Conservation (phyloP, 306 rosid species). For the Morella rubra region DNA sequence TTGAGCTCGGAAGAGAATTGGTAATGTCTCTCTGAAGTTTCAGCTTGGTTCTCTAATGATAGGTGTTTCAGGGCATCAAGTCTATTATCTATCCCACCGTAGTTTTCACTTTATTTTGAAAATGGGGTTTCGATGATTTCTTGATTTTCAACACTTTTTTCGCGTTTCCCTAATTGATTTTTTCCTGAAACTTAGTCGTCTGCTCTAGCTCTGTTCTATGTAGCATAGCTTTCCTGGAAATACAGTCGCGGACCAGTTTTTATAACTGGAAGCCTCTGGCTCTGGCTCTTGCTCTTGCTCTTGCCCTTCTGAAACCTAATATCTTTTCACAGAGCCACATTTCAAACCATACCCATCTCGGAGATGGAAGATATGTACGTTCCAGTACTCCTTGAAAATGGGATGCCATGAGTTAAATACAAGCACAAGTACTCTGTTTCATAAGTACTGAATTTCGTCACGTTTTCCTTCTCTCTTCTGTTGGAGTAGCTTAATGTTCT, state of each 20-base stretch:
- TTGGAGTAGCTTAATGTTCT: not conserved
- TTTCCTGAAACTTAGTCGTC: not conserved
- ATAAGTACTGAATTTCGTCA: not conserved
- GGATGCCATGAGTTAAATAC: not conserved
- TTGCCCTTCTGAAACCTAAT: not conserved
- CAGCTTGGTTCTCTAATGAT: not conserved
- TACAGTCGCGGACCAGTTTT: not conserved
- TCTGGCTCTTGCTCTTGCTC: not conserved
- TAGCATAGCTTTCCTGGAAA: not conserved
- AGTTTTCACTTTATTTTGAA: not conserved
- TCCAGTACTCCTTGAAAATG: not conserved
- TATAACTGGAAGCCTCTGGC: not conserved
- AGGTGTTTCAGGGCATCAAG: not conserved
- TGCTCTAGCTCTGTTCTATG: not conserved
- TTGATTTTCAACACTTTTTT: not conserved
- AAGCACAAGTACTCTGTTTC: not conserved
- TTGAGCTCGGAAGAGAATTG: slow-evolving; percentile 85
- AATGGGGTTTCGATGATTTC: not conserved
- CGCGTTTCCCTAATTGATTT: not conserved
- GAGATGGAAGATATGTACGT: not conserved
- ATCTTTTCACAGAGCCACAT: not conserved
- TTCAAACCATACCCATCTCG: not conserved
- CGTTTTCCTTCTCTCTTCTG: not conserved
- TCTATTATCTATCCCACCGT: not conserved
- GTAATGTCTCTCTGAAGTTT: slow-evolving; percentile 41